Conservation (phyloP, 176 grass and related monocot species). For the Triticum aestivum region DNA sequence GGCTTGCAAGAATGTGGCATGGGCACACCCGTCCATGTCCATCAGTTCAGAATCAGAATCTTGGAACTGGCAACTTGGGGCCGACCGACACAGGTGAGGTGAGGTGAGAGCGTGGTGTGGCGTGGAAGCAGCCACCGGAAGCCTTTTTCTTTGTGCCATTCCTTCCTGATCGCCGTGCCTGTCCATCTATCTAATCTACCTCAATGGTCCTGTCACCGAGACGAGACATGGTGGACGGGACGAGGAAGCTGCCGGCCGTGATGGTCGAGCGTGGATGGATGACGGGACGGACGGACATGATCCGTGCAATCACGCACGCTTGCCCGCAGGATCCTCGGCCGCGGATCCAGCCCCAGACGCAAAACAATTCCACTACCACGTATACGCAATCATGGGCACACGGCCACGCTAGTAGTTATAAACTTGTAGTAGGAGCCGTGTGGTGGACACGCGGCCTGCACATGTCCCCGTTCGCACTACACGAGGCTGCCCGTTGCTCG, state of each 20-base stretch:
- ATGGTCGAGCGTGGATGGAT: constrained; percentile 13
- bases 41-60: neutral
- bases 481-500: neutral
- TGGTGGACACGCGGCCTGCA: neutral
- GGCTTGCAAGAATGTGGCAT: no score
- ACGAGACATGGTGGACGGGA: neutral
- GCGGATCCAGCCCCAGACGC: neutral
- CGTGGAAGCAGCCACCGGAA: neutral
- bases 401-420: neutral
- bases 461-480: neutral
- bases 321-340: neutral
- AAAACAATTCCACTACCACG: neutral
- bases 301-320: constrained; percentile 23
- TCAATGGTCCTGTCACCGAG: neutral
- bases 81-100: neutral
- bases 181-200: neutral
- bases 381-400: constrained; percentile 1
- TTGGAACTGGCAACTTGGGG: neutral
- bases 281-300: constrained; percentile 1
- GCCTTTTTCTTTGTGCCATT: neutral
- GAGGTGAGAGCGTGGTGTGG: neutral
- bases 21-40: neutral
- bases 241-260: constrained; percentile 4
- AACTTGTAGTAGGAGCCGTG: no score
- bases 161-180: neutral